Evolutionary conservation across 768 basidiomycete species (phyloP), one percentile per base, ranked within the genome.

Genomic region (Leccinum barrowsii): DNA sequence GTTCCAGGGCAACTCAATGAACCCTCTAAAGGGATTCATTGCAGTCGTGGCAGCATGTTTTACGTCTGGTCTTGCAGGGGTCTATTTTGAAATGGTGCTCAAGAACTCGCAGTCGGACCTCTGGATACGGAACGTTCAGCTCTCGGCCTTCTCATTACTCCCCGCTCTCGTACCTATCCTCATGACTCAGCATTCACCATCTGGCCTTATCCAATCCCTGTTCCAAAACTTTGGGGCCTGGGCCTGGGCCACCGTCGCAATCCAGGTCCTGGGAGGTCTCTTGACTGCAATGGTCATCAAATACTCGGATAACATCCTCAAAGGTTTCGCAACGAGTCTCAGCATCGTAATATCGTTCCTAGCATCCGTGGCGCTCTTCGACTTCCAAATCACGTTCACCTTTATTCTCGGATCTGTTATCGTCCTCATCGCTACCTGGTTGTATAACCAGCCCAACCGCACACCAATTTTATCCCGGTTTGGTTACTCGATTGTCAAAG

Each of bases 61-160:
- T 70, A 97, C 95, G 0, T 96, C 94, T 0, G 96, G 96, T 24
- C 84, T 98, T 48, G 95, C 95, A 0, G 95, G 95, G 6, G 95
- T 98, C 26, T 98, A 98, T 76, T 98, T 98, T 65, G 96, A 98
- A 76, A 94, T 96, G 90, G 94, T 94, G 35, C 78, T 95, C 63
- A 98, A 96, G 77, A 87, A 89, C 65, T 90, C 91, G 3, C 86
- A 86, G 64, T 82, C 87, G 4, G 93, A 97, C 74, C 80, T 98
- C 11, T 98, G 96, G 96, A 87, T 96, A 58, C 90, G 96, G 69
- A 98, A 98, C 72, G 89, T 96, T 59, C 96, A 98, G 73, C 82
- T 98, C 15, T 95, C 93, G 22, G 80, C 95, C 55, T 98, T 98
- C 78, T 95, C 93, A 51, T 80, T 98, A 46, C 80, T 96, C 22